These are phyloP conservation scores for Cercospora janseana DNA, from an alignment of 2,329 filamentous ascomycete species.

Conservation along the genomic window DNA sequence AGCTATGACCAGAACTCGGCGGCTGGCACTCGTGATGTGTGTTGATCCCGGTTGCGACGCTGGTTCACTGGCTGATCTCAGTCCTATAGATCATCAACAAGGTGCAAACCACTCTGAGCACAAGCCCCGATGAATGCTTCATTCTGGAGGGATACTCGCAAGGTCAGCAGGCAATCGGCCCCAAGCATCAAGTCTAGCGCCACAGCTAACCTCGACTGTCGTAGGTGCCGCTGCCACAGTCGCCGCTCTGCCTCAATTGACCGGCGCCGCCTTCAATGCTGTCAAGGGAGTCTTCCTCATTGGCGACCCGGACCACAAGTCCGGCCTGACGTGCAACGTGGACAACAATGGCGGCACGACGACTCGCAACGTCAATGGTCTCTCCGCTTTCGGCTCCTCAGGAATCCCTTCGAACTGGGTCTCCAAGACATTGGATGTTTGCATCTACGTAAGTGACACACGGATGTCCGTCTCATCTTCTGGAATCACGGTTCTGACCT, in stretches of 20 bases:
- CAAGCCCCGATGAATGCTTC: constrained; percentile 37
- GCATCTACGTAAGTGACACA: constrained; percentile 16
- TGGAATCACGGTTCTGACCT: not conserved
- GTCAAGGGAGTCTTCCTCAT: constrained; percentile 42
- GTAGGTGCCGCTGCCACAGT: constrained; percentile 37
- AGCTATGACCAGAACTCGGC: constrained; percentile 31
- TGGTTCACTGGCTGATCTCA: not conserved
- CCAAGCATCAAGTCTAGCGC: not conserved
- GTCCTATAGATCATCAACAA: constrained; percentile 35
- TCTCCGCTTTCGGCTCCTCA: constrained; percentile 14
- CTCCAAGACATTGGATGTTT: constrained; percentile 41
- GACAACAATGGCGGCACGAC: constrained; percentile 39
- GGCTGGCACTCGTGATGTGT: constrained; percentile 33
- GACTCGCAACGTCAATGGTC: constrained; percentile 36
- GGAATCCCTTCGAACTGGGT: constrained; percentile 38
- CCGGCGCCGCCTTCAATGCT: constrained; percentile 36
- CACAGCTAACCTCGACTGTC: not conserved
- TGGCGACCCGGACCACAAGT: constrained; percentile 38
- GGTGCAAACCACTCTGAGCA: constrained; percentile 31
- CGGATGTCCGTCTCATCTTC: not conserved
- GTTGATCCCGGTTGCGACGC: not conserved
- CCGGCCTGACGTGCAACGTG: constrained; percentile 35
- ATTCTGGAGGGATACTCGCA: constrained; percentile 42
- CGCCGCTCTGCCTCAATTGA: constrained; percentile 37
- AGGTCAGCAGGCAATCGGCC: constrained; percentile 19